phyloP scores from a whole-genome alignment of 1,284 basidiomycete species.

The Trichosporon faecale region DNA sequence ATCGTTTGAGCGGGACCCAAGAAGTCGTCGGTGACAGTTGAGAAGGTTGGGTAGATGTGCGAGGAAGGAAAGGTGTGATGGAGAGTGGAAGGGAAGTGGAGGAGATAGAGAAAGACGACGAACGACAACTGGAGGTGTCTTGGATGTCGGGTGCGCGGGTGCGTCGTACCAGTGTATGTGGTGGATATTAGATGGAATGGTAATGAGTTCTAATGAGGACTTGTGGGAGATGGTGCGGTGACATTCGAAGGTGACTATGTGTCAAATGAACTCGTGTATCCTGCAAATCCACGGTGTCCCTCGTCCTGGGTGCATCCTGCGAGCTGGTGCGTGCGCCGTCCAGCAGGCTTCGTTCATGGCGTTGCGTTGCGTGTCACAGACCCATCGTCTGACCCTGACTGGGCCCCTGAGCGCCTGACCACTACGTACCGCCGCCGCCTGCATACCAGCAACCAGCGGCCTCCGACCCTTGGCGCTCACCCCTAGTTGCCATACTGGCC shows the following conservation, averaged over 20 bases:
- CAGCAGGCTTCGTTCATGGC: neutral
- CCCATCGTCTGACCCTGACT: slow-evolving; percentile 3
- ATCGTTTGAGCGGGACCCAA: neutral
- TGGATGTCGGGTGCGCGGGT: neutral
- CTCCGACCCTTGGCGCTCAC: no score
- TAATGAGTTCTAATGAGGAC: neutral
- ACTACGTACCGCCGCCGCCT: neutral
- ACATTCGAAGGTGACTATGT: neutral
- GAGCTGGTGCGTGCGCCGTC: neutral
- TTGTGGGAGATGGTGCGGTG: no score
- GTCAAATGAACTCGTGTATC: neutral
- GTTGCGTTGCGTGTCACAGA: neutral
- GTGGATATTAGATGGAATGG: neutral
- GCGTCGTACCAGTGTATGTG: neutral
- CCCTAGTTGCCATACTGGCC: no score
- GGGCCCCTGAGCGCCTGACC: neutral
- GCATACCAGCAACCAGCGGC: neutral
- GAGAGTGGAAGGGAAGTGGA: neutral
- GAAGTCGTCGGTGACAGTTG: neutral
- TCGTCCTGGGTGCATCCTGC: neutral
- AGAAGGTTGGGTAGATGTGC: neutral
- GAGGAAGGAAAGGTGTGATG: neutral
- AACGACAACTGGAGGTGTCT: neutral
- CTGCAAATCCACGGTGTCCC: neutral
- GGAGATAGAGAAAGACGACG: neutral